These are phyloP conservation scores for Flagelloscypha sp. DNA, from an alignment of 768 basidiomycete genomes.

Conservation along the genomic window DNA sequence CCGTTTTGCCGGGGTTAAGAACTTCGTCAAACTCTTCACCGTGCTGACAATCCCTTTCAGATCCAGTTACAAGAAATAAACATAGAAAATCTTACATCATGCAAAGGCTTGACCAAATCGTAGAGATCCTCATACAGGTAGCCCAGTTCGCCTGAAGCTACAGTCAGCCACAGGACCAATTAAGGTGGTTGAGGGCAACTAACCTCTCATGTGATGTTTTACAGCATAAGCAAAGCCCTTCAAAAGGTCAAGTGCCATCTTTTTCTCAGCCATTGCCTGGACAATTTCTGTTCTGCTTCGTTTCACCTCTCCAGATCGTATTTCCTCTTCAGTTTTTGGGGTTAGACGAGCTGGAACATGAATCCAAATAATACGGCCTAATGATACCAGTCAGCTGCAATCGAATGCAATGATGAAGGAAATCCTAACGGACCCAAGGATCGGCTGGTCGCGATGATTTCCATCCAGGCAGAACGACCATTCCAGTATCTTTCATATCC, in stretches of 20 bases:
- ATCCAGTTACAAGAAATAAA: too few species aligned
- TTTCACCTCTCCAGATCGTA: too few species aligned
- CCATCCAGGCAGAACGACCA: constrained; percentile 25
- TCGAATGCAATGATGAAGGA: constrained; percentile 20
- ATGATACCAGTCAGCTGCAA: too few species aligned
- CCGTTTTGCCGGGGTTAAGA: too few species aligned
- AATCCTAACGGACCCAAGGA: too few species aligned
- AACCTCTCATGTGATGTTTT: constrained; percentile 31
- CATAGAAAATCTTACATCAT: constrained; percentile 24
- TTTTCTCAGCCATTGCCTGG: constrained; percentile 28
- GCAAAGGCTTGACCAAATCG: constrained; percentile 24
- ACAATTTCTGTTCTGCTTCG: constrained; percentile 16
- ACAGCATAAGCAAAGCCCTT: constrained; percentile 23
- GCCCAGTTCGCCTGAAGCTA: constrained; percentile 25
- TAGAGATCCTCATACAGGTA: constrained; percentile 32
- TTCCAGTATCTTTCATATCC: constrained; percentile 31
- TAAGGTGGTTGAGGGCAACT: constrained; percentile 1
- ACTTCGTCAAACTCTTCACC: too few species aligned
- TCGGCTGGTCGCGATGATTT: too few species aligned
- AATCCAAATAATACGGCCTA: constrained; percentile 28
- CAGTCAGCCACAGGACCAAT: background rate
- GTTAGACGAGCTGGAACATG: constrained; percentile 24
- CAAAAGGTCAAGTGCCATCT: constrained; percentile 24
- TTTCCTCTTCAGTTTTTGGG: constrained; percentile 11
- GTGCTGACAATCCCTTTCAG: too few species aligned